A percentile compares a stretch with the other conserved stretches of the same genome.
Conservation (phyloP, 495 filamentous ascomycete species). For the Aspergillus haitiensis region DNA sequence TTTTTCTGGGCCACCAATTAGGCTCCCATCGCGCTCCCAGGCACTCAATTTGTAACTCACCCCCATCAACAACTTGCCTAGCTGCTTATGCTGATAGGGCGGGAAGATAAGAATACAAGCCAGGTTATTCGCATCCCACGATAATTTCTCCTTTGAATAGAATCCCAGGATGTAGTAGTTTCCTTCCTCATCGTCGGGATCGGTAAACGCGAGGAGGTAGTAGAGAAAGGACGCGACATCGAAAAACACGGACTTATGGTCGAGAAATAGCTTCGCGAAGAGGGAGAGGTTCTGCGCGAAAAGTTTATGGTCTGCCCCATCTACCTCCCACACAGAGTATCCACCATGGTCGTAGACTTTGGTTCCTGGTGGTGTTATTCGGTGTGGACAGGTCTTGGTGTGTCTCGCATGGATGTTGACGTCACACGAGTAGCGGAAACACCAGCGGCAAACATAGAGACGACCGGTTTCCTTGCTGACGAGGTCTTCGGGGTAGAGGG, state of each 20-base stretch:
- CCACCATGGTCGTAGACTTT: constrained; percentile 60
- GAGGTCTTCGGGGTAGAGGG: constrained; percentile 74
- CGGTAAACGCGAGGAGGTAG: constrained; percentile 70
- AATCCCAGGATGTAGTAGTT: constrained; percentile 74
- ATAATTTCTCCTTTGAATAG: constrained; percentile 98
- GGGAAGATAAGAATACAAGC: constrained; percentile 97
- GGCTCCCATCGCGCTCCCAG: constrained; percentile 61
- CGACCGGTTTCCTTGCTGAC: constrained; percentile 61
- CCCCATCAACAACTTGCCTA: constrained; percentile 88
- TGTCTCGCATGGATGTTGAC: constrained; percentile 59
- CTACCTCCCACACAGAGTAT: constrained; percentile 82
- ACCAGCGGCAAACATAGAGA: constrained; percentile 87
- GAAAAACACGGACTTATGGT: constrained; percentile 98
- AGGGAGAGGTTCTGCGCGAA: constrained; percentile 95
- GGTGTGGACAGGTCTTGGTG: constrained; percentile 40
- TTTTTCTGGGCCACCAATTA: constrained; percentile 90
- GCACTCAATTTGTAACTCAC: constrained; percentile 90
- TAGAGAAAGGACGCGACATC: constrained; percentile 94
- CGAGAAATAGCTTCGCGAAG: constrained; percentile 96
- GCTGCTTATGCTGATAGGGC: constrained; percentile 86
- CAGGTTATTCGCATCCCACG: constrained; percentile 97
- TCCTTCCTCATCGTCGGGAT: constrained; percentile 34
- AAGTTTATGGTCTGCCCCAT: constrained; percentile 84
- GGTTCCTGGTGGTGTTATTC: constrained; percentile 43
- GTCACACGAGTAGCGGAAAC: constrained; percentile 88